Base-by-base conservation (phyloP, 192 early-diverging fungal genomes). In the Coemansia sp. region DNA sequence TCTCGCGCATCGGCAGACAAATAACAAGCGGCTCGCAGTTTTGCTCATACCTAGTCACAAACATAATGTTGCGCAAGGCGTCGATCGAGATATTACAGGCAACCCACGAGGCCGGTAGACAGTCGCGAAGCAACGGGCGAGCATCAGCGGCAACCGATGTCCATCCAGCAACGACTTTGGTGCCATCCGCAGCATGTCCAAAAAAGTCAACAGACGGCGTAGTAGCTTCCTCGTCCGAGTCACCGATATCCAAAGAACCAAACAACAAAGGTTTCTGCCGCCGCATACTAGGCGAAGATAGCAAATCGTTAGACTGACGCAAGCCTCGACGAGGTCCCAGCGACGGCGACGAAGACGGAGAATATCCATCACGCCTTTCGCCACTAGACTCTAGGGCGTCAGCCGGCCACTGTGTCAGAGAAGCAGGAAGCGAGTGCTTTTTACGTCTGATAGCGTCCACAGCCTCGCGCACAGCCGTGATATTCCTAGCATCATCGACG, bases 51-150 rank as follows among this genome's bases (percentile, higher is more conserved):
- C 92, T 88, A 33, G 89, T 88, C 16, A 97, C 73, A 73, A 93
- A 92, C 60, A 98, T 62, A 5, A 89, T 84, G 49, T 93, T 80
- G 22, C 85, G 76, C 24, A 83, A 72, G 1, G 78, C 58, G 65
- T 98, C 95, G 36, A 95, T 76, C 0, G 93, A 90, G 33, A 98
- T 67, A 0, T 90, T 93, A 43, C 92, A 92, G 0, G 93, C 93
- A 0, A 88, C 87, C 95, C 95, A 96, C 8, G 65, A 12, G 0
- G 65, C 29, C 11, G 96, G 95, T 12, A 93, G 67, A 6, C 84
- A 85, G 24, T 87, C 73, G 2, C 87, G 43, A 47, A 94, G 66
- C 46, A 31, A 11, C 16, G 29, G 22, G 47, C 22, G 52, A 8
- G 57, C 18, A 8, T 49, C 50, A 6, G 44, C 36, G 11, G 12